Conservation (phyloP, 192 early-diverging fungal genomes). For the Backusella psychrophila region DNA sequence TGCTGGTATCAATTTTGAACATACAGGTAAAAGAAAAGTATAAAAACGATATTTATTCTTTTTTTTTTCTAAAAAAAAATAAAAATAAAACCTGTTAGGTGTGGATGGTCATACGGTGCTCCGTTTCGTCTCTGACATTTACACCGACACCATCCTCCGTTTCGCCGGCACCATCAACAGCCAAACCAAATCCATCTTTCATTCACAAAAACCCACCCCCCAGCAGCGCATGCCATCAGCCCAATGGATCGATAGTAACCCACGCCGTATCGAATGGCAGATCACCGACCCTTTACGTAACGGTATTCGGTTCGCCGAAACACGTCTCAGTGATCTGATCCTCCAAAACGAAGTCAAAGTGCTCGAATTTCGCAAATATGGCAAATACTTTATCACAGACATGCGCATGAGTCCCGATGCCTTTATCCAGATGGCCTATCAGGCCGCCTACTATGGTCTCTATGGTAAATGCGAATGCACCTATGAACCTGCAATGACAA, state of each 20-base stretch:
- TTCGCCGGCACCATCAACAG: conserved; percentile 45
- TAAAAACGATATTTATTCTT: too few species aligned
- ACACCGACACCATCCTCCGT: conserved; percentile 44
- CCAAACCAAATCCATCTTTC: conserved; percentile 39
- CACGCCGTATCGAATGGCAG: conserved; percentile 43
- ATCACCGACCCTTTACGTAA: conserved; percentile 29
- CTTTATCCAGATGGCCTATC: conserved; percentile 65
- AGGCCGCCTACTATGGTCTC: conserved; percentile 75
- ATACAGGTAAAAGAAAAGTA: conserved; percentile 45
- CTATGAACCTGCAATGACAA: conserved; percentile 79
- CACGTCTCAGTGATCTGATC: conserved; percentile 42
- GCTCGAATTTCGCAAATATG: conserved; percentile 56
- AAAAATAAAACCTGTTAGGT: conserved; percentile 22
- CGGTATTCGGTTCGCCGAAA: conserved; percentile 46
- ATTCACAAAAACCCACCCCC: conserved; percentile 16
- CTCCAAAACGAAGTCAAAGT: conserved; percentile 59
- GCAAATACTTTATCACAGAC: conserved; percentile 32
- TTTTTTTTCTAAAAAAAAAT: too few species aligned
- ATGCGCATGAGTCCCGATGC: conserved; percentile 35
- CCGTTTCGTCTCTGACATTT: conserved; percentile 47
- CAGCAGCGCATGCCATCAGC: background rate
- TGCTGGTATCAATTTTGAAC: conserved; percentile 88
- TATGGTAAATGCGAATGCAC: conserved; percentile 63
- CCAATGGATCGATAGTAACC: conserved; percentile 28
- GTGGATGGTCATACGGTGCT: conserved; percentile 50